Percentiles rank a stretch among this genome's conserved stretches.
Conservation (phyloP, 1,284 basidiomycete species). For the Ceratobasidium sp. region DNA sequence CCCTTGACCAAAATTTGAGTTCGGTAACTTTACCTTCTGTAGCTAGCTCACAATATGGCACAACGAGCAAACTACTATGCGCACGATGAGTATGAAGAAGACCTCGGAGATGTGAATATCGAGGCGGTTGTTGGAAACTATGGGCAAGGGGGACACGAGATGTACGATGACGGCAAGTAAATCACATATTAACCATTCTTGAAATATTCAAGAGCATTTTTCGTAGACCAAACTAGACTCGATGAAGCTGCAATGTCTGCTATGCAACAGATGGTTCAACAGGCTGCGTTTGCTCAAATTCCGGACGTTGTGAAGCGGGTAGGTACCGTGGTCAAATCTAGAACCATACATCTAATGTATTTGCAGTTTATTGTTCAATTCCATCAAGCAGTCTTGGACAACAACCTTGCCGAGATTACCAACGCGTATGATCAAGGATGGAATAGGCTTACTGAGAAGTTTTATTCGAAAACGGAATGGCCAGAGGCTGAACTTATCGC, state of each 20-base stretch:
- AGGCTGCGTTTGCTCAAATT: constrained; percentile 76
- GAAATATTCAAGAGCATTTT: background rate
- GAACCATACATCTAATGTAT: background rate
- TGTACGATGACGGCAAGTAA: constrained; percentile 70
- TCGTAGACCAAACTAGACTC: constrained; percentile 49
- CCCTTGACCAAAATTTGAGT: constrained; percentile 32
- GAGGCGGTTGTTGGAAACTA: constrained; percentile 74
- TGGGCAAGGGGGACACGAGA: constrained; percentile 58
- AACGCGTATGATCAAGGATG: constrained; percentile 94
- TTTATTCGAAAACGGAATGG: constrained; percentile 94
- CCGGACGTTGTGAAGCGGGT: constrained; percentile 83
- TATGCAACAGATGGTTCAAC: constrained; percentile 80
- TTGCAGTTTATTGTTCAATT: constrained; percentile 87
- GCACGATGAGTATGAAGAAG: constrained; percentile 73
- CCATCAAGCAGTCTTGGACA: constrained; percentile 85
- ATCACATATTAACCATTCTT: background rate
- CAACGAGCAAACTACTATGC: constrained; percentile 44
- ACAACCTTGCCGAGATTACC: constrained; percentile 88
- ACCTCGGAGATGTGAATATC: constrained; percentile 73
- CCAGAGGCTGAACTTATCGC: constrained; percentile 96
- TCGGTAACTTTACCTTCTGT: background rate
- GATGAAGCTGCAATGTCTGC: constrained; percentile 69
- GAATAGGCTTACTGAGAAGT: constrained; percentile 96
- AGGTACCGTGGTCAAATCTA: constrained; percentile 48
- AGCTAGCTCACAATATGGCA: constrained; percentile 29